These are phyloP conservation scores for Alternaria infectoria DNA, from an alignment of 2,329 filamentous ascomycete species.

Conservation along the genomic window DNA sequence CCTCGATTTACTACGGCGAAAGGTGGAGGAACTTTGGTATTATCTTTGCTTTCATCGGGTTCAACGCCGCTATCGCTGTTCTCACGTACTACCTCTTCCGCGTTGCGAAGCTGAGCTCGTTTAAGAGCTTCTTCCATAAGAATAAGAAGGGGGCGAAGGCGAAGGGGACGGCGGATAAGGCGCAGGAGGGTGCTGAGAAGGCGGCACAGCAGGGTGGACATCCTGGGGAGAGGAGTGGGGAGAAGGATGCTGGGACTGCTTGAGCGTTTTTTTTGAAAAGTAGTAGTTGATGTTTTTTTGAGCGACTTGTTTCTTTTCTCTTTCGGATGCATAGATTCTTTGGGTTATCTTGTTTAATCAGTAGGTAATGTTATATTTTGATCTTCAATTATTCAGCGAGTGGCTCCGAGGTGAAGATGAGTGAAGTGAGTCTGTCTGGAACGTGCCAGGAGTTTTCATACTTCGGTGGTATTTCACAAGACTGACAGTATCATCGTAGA, in stretches of 20 bases:
- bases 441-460: no score
- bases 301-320: neutral
- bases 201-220: constrained; percentile 25
- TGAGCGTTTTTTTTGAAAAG: neutral
- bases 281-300: neutral
- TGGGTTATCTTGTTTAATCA: neutral
- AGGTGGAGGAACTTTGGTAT: constrained; percentile 73
- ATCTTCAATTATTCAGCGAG: neutral
- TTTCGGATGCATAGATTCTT: neutral
- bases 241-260: constrained; percentile 19
- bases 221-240: constrained; percentile 22
- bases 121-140: constrained; percentile 21
- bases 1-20: constrained; percentile 53
- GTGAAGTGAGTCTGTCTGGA: neutral
- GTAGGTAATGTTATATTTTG: neutral
- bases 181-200: constrained; percentile 10
- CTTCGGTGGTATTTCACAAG: no score
- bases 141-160: constrained; percentile 26
- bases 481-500: neutral
- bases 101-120: constrained; percentile 31
- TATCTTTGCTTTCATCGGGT: constrained; percentile 69
- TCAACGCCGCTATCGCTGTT: constrained; percentile 67
- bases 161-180: constrained; percentile 20
- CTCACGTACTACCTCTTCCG: constrained; percentile 61
- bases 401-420: neutral